Evolutionary conservation across 257 asterid genomes (phyloP), one percentile per base, ranked within the genome.

Genomic region (Verbena officinalis): DNA sequence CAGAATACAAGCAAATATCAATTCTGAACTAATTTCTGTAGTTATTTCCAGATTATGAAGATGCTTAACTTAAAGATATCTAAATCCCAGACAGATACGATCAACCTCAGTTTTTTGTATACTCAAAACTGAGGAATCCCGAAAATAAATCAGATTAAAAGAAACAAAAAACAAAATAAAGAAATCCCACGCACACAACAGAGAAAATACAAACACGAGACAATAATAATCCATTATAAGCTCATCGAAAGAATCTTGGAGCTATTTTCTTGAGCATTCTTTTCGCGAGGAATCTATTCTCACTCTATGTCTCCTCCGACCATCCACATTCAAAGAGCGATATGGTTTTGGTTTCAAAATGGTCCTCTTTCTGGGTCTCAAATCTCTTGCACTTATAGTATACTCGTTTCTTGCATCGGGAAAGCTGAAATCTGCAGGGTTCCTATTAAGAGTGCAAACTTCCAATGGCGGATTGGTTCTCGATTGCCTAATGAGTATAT

Each of bases 361-460:
- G 12, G 23, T 68, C 69, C 49, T 74, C 57, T 65, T 80, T 56
- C 66, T 55, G 7, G 58, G n/a, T 49, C 46, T 75, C 59, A 85
- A 65, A 63, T 81, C 91, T 65, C 62, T 76, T 4, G 75, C 77
- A 46, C 71, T 52, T 39, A 83, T 65, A 0, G 86, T 86, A 72
- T 43, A 87, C 68, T 59, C 62, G 44, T 83, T 83, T 59, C 78
- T 74, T 42, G 84, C 79, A 24, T 74, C 81, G 7, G 82, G 87
- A n/a, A 68, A 3, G 72, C 80, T 78, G 62, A 90, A 81, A 16
- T 93, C 97, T 40, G 85, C 88, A 9, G 98, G 98, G 72, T 87
- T 92, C 40, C 68, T 67, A 61, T 92, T 89, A 17, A 74, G 75
- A 14, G 73, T 69, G 81, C 88, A 82, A 30, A 69, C 62, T 9